These are phyloP conservation scores for Puccinia hordei DNA, from an alignment of 1,284 basidiomycete species.

Conservation along the genomic window DNA sequence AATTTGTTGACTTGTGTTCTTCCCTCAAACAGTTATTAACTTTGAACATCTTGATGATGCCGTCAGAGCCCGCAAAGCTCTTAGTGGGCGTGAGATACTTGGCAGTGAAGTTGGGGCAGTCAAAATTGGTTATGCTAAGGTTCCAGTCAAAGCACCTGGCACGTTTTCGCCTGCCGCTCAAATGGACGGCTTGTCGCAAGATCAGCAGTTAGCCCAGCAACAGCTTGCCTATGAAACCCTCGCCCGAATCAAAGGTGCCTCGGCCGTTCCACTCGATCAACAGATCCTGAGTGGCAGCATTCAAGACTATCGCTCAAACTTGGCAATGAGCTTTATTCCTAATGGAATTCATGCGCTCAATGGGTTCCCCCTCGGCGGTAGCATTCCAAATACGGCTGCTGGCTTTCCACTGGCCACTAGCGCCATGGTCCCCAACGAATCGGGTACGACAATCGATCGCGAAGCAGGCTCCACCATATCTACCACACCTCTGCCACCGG, in stretches of 20 bases:
- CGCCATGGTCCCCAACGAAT: slow-evolving; percentile 1
- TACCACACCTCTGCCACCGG: slow-evolving; percentile 24
- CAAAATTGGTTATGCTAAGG: slow-evolving; percentile 92
- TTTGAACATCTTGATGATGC: slow-evolving; percentile 97
- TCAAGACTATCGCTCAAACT: slow-evolving; percentile 89
- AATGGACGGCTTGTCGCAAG: slow-evolving; percentile 55
- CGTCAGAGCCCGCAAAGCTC: slow-evolving; percentile 85
- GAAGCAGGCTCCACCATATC: slow-evolving; percentile 8
- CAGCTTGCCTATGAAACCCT: slow-evolving; percentile 67
- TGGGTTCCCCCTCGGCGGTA: slow-evolving; percentile 34
- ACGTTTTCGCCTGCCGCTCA: slow-evolving; percentile 34
- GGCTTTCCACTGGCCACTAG: slow-evolving; percentile 18
- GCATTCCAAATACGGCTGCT: background rate
- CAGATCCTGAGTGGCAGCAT: slow-evolving; percentile 84
- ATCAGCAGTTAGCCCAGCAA: slow-evolving; percentile 63
- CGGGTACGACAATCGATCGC: slow-evolving; percentile 12
- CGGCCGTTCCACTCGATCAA: slow-evolving; percentile 82
- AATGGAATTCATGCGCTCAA: slow-evolving; percentile 71
- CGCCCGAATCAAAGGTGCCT: slow-evolving; percentile 78
- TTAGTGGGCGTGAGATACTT: slow-evolving; percentile 91
- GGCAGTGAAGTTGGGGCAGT: slow-evolving; percentile 94
- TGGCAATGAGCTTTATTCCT: slow-evolving; percentile 83
- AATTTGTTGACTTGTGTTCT: background rate
- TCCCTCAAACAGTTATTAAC: slow-evolving; percentile 81
- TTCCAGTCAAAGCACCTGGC: slow-evolving; percentile 71